These are phyloP conservation scores for Stachybotrys chlorohalonatus DNA, from an alignment of 2,329 filamentous ascomycete genomes.

Conservation along the genomic window DNA sequence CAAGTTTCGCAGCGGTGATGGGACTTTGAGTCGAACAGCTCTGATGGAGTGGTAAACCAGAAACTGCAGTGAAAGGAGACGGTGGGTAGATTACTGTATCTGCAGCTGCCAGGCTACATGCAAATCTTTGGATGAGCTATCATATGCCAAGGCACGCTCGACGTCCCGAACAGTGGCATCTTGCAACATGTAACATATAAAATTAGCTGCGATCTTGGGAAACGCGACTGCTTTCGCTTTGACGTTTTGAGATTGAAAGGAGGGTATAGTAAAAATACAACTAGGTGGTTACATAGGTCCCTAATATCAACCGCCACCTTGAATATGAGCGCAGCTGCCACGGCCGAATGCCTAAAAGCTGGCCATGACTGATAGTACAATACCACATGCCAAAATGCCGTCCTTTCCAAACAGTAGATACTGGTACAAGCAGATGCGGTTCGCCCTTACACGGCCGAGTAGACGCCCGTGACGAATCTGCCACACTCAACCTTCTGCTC, in stretches of 20 bases:
- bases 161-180: no score
- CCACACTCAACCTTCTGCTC: constrained; percentile 89
- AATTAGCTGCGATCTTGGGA: no score
- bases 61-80: no score
- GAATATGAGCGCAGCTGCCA: background rate
- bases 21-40: no score
- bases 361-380: background rate
- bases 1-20: no score
- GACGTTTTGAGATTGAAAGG: background rate
- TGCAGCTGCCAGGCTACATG: no score
- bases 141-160: no score
- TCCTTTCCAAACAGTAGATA: background rate
- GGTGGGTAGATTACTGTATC: no score
- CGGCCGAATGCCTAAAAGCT: background rate
- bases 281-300: background rate
- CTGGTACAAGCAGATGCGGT: background rate
- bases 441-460: constrained; percentile 48
- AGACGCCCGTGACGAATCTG: constrained; percentile 71
- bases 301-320: no score
- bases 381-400: background rate
- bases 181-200: no score
- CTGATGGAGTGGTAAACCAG: no score
- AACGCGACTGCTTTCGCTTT: background rate
- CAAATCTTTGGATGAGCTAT: no score
- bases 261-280: background rate